These are phyloP conservation scores for Jatropha podagrica DNA, from an alignment of 441 rosid genomes.

Conservation along the genomic window DNA sequence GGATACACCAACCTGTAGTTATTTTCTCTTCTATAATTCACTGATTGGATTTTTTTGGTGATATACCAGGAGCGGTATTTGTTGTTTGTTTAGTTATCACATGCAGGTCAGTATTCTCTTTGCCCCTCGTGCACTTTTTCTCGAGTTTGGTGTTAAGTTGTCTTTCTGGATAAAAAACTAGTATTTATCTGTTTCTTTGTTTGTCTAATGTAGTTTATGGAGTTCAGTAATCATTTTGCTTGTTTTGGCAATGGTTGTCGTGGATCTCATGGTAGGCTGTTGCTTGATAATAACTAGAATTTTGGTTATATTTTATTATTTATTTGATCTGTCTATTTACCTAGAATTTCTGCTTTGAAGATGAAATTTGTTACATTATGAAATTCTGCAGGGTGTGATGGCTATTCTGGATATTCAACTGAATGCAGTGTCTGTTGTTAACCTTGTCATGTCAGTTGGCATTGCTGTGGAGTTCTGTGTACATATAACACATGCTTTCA, in stretches of 20 bases:
- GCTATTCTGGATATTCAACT: constrained; percentile 86
- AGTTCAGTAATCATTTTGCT: constrained; percentile 88
- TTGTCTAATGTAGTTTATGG: constrained; percentile 64
- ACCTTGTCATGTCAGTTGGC: constrained; percentile 97
- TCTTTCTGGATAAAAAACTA: background rate
- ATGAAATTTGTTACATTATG: constrained; percentile 13
- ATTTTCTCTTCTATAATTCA: constrained; percentile 4
- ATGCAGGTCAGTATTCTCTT: constrained; percentile 61
- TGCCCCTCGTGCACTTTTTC: constrained; percentile 8
- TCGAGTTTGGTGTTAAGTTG: background rate
- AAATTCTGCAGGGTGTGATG: constrained; percentile 84
- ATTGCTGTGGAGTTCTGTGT: constrained; percentile 98
- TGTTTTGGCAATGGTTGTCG: constrained; percentile 80
- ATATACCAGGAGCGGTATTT: constrained; percentile 77
- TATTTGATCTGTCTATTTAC: constrained; percentile 18
- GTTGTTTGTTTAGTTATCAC: constrained; percentile 83
- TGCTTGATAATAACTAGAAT: constrained; percentile 21
- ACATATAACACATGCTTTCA: constrained; percentile 94
- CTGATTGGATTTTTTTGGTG: constrained; percentile 24
- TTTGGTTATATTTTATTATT: background rate
- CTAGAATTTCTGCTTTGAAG: constrained; percentile 15
- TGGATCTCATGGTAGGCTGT: constrained; percentile 80
- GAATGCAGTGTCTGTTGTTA: constrained; percentile 94
- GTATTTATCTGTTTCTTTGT: constrained; percentile 17
- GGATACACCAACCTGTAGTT: background rate